Conservation (phyloP, 1,139 yeast species). For the Blastobotrys niveus region DNA sequence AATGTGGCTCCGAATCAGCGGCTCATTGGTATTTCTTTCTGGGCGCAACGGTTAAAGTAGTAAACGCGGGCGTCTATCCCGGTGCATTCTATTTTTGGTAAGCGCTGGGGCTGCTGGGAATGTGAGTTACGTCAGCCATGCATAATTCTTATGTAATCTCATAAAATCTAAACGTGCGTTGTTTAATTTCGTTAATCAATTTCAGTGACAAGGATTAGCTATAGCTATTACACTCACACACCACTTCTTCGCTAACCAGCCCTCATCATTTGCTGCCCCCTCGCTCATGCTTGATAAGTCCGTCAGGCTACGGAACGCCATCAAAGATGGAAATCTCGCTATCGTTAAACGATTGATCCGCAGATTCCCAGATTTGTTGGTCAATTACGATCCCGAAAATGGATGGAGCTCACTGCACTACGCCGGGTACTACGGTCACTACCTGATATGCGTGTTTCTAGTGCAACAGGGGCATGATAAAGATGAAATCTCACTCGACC, state of each 20-base stretch:
- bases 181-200: too few relatives aligned
- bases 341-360: constrained; percentile 66
- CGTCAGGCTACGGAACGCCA: constrained; percentile 65
- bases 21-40: too few relatives aligned
- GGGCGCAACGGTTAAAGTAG: too few relatives aligned
- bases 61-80: too few relatives aligned
- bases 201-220: too few relatives aligned
- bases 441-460: constrained; percentile 60
- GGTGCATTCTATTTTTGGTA: too few relatives aligned
- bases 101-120: too few relatives aligned
- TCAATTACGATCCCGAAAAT: constrained; percentile 61
- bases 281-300: constrained; percentile 18
- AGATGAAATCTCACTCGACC: constrained; percentile 49
- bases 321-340: constrained; percentile 62
- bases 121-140: too few relatives aligned
- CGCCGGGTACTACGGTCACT: constrained; percentile 76
- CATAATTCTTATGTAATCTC: not conserved
- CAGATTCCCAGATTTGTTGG: constrained; percentile 70
- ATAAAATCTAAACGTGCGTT: not conserved
- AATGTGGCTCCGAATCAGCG: too few relatives aligned
- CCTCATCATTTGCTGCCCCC: too few relatives aligned
- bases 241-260: too few relatives aligned
- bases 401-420: constrained; percentile 93
- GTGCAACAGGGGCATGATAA: constrained; percentile 48
- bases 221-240: too few relatives aligned